These are phyloP conservation scores for Auriscalpium orientale DNA, from an alignment of 768 basidiomycete species.

Conservation along the genomic window DNA sequence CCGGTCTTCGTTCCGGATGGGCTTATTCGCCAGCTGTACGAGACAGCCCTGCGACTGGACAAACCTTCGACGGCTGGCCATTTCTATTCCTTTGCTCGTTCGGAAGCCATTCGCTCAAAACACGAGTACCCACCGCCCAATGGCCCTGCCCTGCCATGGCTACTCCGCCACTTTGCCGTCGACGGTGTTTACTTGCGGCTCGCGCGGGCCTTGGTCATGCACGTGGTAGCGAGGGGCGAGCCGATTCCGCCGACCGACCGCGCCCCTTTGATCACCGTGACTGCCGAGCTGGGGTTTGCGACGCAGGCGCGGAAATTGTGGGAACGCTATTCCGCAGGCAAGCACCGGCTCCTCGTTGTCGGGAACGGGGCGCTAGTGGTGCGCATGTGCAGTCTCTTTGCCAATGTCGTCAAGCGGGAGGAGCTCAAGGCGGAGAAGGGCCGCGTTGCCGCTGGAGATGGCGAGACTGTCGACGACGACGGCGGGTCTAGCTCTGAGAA, in stretches of 20 bases:
- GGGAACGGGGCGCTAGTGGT: slow-evolving; percentile 39
- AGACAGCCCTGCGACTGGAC: slow-evolving; percentile 1
- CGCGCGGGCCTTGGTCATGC: slow-evolving; percentile 40
- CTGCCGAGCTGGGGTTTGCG: slow-evolving; percentile 41
- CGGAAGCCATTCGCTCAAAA: slow-evolving; percentile 21
- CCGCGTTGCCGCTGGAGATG: neutral
- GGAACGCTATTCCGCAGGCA: slow-evolving; percentile 43
- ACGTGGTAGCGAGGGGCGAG: slow-evolving; percentile 36
- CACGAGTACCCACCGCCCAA: slow-evolving; percentile 45
- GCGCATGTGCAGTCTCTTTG: slow-evolving; percentile 45
- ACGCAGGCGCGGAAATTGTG: slow-evolving; percentile 45
- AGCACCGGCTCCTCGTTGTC: slow-evolving; percentile 32
- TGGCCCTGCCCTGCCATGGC: slow-evolving; percentile 38
- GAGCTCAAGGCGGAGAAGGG: neutral
- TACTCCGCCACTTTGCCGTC: slow-evolving; percentile 39
- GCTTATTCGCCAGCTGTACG: neutral
- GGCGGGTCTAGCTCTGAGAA: slow-evolving; percentile 6
- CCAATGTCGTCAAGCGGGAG: neutral
- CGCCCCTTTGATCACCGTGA: slow-evolving; percentile 39
- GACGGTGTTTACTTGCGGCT: slow-evolving; percentile 35
- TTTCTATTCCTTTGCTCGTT: slow-evolving; percentile 42
- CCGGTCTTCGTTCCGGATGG: neutral
- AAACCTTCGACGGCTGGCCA: slow-evolving; percentile 29
- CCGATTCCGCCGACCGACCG: slow-evolving; percentile 38
- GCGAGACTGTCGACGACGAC: neutral